Percentiles rank a stretch among this genome's conserved stretches.
Evolutionary conservation across 2,329 filamentous ascomycete genomes (phyloP).

Genomic region (Didymella segeticola): DNA sequence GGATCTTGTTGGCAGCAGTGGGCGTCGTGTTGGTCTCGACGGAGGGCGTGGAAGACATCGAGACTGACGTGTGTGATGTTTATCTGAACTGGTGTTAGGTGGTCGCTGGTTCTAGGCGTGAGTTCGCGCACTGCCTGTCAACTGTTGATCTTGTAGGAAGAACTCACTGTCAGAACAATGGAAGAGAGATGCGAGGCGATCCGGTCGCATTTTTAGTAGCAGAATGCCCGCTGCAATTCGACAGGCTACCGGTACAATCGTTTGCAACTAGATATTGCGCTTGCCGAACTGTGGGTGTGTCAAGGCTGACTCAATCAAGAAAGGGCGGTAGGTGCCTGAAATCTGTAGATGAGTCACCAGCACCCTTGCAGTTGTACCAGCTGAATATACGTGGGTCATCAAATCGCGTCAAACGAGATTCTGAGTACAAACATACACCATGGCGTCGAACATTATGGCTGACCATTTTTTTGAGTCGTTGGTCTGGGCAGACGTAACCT

Average conservation of each 20-base stretch:
- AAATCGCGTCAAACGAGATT: not conserved
- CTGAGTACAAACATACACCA: too few relatives aligned
- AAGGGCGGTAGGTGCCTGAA: slow-evolving; percentile 13
- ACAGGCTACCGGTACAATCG: too few relatives aligned
- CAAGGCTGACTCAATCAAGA: slow-evolving; percentile 11
- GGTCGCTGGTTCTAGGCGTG: not conserved
- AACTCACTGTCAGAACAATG: not conserved
- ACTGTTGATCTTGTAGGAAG: not conserved
- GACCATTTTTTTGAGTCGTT: too few relatives aligned
- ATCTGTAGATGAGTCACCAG: slow-evolving; percentile 2
- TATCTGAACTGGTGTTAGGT: not conserved
- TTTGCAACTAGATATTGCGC: not conserved
- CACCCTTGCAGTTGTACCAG: not conserved
- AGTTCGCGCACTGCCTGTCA: not conserved
- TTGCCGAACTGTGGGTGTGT: not conserved
- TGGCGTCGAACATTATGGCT: too few relatives aligned
- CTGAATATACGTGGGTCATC: not conserved
- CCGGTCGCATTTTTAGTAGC: not conserved
- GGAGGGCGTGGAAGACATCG: slow-evolving; percentile 7
- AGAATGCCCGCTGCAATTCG: not conserved
- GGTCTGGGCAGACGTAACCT: too few relatives aligned
- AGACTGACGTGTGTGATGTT: not conserved
- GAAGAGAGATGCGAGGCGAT: not conserved
- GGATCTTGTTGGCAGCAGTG: slow-evolving; percentile 9
- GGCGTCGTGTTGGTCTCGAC: not conserved